Evolutionary conservation across 2,329 filamentous ascomycete species (phyloP).

Genomic region (Verticillium nubilum): DNA sequence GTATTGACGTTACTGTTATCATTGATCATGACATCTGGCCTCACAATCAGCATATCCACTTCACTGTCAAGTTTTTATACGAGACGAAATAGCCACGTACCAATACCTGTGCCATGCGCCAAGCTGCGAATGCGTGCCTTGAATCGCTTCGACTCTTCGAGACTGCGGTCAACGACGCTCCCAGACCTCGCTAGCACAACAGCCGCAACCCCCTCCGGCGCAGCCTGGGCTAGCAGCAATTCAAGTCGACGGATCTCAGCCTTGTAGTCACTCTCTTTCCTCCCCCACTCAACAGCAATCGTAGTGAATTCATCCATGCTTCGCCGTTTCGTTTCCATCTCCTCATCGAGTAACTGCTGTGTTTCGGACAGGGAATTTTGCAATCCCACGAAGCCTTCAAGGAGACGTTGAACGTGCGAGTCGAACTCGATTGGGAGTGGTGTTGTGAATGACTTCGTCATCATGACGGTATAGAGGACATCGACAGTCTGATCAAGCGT

Average conservation of each 20-base stretch:
- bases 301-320: constrained; percentile 26
- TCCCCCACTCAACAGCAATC: constrained; percentile 31
- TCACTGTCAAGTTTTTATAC: neutral
- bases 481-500: constrained; percentile 38
- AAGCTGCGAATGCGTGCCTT: constrained; percentile 22
- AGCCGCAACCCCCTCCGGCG: constrained; percentile 34
- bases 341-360: constrained; percentile 6
- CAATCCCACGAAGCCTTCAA: constrained; percentile 28
- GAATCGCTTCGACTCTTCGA: constrained; percentile 21
- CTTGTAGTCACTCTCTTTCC: constrained; percentile 29
- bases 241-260: constrained; percentile 34
- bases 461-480: constrained; percentile 33
- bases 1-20: neutral
- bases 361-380: constrained; percentile 14
- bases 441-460: constrained; percentile 26
- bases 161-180: constrained; percentile 33
- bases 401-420: constrained; percentile 30
- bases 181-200: constrained; percentile 36
- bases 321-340: constrained; percentile 12
- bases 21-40: no score
- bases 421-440: constrained; percentile 35
- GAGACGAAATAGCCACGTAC: neutral
- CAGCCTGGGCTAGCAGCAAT: constrained; percentile 24
- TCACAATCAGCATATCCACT: no score
- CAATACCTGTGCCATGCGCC: constrained; percentile 6